Evolutionary conservation across 441 rosid species (phyloP).

Genomic region (Breynia disticha): DNA sequence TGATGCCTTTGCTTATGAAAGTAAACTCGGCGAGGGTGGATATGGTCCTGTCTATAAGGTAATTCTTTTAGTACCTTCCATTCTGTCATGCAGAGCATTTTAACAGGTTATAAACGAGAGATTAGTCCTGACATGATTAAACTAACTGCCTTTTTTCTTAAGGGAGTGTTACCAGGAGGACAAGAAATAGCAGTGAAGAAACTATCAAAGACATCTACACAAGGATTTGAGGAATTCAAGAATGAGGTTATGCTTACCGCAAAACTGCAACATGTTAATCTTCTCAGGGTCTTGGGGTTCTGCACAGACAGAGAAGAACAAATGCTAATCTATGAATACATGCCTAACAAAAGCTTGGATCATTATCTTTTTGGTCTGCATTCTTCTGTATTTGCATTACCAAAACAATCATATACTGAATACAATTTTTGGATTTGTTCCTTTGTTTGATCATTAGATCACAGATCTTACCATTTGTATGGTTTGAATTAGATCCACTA

Average conservation of each 20-base stretch:
- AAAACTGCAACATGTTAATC: conserved; percentile 27
- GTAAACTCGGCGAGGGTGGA: conserved; percentile 25
- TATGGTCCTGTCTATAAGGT: conserved; percentile 34
- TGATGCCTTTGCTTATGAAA: conserved; percentile 10
- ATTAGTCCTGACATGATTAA: too few relatives aligned
- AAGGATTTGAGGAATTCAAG: conserved; percentile 26
- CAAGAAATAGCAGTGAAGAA: conserved; percentile 27
- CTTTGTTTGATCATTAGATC: too few relatives aligned
- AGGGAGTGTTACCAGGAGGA: conserved; percentile 18
- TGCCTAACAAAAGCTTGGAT: conserved; percentile 30
- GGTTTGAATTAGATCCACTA: conserved; percentile 9
- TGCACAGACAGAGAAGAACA: conserved; percentile 24
- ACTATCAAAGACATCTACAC: conserved; percentile 22
- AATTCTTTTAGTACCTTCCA: not conserved
- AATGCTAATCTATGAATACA: conserved; percentile 24
- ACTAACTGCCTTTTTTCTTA: not conserved
- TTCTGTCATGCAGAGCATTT: too few relatives aligned
- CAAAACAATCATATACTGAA: too few relatives aligned
- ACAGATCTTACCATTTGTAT: not conserved
- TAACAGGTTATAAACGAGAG: too few relatives aligned
- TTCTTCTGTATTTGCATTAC: not conserved
- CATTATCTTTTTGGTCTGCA: conserved; percentile 21
- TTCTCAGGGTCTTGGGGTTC: conserved; percentile 24
- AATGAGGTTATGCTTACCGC: conserved; percentile 29
- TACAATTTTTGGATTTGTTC: too few relatives aligned